Evolutionary conservation across 352 stramenopile genomes (phyloP).

Genomic region (Phytophthora aleatoria): DNA sequence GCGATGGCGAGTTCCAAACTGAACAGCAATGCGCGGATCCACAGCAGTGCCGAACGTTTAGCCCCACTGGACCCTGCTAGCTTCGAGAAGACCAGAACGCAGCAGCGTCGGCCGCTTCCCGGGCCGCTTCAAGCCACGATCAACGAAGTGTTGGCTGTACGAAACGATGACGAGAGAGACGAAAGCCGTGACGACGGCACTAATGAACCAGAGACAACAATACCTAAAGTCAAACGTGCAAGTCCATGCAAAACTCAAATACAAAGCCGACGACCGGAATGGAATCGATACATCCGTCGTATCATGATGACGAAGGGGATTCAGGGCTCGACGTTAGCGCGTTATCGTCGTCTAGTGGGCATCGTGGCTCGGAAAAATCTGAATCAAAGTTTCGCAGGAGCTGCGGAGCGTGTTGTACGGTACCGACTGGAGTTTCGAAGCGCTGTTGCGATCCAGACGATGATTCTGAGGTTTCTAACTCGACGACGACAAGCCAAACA

Average conservation of each 20-base stretch:
- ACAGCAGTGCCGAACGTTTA: constrained; percentile 11
- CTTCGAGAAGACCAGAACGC: constrained; percentile 15
- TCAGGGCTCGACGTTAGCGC: constrained; percentile 39
- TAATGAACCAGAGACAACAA: constrained; percentile 10
- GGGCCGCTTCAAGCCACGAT: constrained; percentile 22
- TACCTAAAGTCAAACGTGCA: constrained; percentile 8
- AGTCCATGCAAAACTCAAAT: constrained; percentile 18
- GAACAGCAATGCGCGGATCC: constrained; percentile 11
- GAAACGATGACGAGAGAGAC: constrained; percentile 6
- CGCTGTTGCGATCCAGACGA: constrained; percentile 19
- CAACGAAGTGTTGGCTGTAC: constrained; percentile 20
- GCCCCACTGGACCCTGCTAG: constrained; percentile 14
- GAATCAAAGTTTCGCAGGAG: constrained; percentile 18
- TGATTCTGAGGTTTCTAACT: constrained; percentile 23
- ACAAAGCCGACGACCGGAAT: constrained; percentile 18
- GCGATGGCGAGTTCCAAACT: constrained; percentile 30
- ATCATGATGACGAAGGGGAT: constrained; percentile 34
- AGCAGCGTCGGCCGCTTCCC: constrained; percentile 17
- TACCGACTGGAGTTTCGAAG: constrained; percentile 27
- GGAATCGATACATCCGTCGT: constrained; percentile 26
- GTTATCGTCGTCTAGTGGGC: constrained; percentile 46
- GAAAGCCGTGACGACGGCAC: constrained; percentile 8
- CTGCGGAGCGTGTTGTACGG: constrained; percentile 21
- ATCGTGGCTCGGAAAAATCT: constrained; percentile 37
- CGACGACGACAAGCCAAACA: constrained; percentile 18